Base-by-base conservation (phyloP, 768 basidiomycete genomes). In the Calocybe indica region DNA sequence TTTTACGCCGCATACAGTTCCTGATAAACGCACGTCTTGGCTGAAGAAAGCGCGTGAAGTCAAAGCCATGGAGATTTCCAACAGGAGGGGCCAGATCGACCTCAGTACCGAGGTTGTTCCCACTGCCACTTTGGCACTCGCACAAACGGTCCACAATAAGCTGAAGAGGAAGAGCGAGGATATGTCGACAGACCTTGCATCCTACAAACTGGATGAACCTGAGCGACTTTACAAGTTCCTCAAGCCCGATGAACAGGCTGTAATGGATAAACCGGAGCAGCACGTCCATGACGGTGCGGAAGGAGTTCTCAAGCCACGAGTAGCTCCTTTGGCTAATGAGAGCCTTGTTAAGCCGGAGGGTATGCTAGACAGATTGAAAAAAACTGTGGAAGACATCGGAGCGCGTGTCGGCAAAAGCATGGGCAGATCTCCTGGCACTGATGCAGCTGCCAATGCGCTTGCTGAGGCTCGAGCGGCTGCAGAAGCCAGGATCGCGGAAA, bases 11-110 rank as follows among this genome's bases (percentile, higher is more conserved):
- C 68, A 72, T n/a, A 62, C 64, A 5, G 58, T 66, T 14, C 59
- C 63, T 28, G 70, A 69, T 7, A 88, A 86, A 56, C 79, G 88
- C 31, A 85, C 85, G 7, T 90, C 88, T 3, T 90, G 88, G 88
- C 62, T 91, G 46, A 79, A 78, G 64, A 88, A 86, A 56, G 88
- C 83, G 10, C 73, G 87, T 33, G 85, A 87, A 57, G 81, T 74
- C 22, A 85, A 84, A 53, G 84, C 84, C 12, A 65, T 80, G 58
- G 88, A 88, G 57, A 70, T 68, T n/a, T 67, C 68, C 8, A 56
- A 55, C 48, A 77, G 65, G 59, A 75, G 70, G 22, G 22, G 22
- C 22, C 22, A 22, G 22, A 22, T 22, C 22, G 22, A 22, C 44
- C 46, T 58, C 14, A 59, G 32, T 51, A 36, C 51, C 32, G 31